phyloP scores from a whole-genome alignment of 345 rosid genomes.

The Murraya koenigii region DNA sequence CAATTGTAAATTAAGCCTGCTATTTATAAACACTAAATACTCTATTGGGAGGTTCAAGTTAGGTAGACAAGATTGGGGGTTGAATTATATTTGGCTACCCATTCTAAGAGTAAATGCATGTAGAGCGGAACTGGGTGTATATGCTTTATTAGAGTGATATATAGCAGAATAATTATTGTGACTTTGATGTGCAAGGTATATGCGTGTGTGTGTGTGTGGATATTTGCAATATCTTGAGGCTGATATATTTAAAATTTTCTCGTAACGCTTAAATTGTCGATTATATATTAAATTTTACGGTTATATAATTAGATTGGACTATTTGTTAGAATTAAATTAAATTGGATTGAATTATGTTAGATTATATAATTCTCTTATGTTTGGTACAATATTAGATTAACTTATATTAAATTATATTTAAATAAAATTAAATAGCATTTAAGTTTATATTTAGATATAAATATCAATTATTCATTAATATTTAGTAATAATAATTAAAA shows the following conservation, averaged over 20 bases:
- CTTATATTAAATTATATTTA: no score
- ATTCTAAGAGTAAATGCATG: conserved; percentile 16
- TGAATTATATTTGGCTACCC: not conserved
- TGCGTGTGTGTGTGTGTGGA: not conserved
- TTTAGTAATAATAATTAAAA: no score
- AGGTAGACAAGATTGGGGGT: conserved; percentile 3
- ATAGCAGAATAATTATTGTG: not conserved
- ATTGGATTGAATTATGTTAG: no score
- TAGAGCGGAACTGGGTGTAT: conserved; percentile 24
- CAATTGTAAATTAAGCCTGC: conserved; percentile 10
- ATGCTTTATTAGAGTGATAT: conserved; percentile 11
- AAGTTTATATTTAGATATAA: no score
- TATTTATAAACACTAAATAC: not conserved
- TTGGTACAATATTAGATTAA: no score
- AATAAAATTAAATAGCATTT: no score
- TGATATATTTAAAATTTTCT: not conserved
- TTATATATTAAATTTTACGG: not conserved
- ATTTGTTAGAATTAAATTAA: no score
- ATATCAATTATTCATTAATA: no score
- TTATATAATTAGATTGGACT: no score
- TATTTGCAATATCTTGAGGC: not conserved
- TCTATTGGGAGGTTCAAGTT: not conserved
- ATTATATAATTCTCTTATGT: no score
- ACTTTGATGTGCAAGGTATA: not conserved
- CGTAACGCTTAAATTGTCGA: not conserved